Base-by-base conservation (phyloP, 192 early-diverging fungal species). In the Backusella parvicylindrica region DNA sequence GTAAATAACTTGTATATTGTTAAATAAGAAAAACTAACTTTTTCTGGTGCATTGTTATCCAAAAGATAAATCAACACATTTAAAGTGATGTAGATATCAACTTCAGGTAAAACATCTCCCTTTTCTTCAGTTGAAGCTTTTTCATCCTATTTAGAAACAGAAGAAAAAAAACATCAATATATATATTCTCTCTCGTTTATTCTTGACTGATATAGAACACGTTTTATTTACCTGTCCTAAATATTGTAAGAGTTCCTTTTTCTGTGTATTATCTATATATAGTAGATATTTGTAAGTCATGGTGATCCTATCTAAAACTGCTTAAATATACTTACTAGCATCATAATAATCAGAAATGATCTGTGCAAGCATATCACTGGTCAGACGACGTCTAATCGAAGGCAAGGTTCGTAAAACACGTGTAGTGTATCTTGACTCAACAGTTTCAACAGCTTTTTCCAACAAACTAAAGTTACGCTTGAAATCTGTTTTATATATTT, bases 381-480 rank as follows among this genome's bases (percentile, higher is more conserved):
- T 90, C 60, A 98, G 82, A 30, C 92, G 89, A 85, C 91, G 92
- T 64, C 98, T 92, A 64, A 96, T 83, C 2, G 92, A 86, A 28
- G 92, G 89, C 21, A 92, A 89, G 18, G 91, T 90, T 67, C 98
- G 89, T 50, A 99, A 77, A 18, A 93, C 98, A 50, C 98, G 91
- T 38, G 94, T 93, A 21, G 91, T 93, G 79, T 93, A 98, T 63
- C 97, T 92, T 36, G 91, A 78, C 79, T 99, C 98, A 60, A 95
- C 85, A 26, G 94, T 89, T 37, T 92, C 82, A 11, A 95, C 95
- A 64, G 92, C 92, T 66, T 90, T 84, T 80, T 96, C 94, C 70
- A 99, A 82, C 40, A 97, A 84, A n/a, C 77, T 73, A 79, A 96
- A 87, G 81, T 95, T 94, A 71, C 93, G 92, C 74, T 92, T 92